phyloP scores from a whole-genome alignment of 2,329 filamentous ascomycete species.

The Cordyceps javanica region DNA sequence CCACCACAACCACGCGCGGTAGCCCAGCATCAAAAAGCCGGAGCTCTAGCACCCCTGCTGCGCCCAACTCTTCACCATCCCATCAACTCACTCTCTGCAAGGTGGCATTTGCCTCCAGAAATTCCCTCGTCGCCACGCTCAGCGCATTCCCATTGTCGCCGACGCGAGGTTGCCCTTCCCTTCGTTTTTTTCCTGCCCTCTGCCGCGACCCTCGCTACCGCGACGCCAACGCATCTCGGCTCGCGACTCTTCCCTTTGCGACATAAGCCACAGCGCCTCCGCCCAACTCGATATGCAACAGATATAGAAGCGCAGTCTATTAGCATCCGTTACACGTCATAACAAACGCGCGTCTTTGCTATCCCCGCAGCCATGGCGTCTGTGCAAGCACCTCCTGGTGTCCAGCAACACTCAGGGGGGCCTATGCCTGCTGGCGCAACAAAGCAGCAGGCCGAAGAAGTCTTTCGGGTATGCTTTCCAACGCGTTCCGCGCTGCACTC shows the following conservation, averaged over 20 bases:
- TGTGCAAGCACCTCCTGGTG: slow-evolving; percentile 64
- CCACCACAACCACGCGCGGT: slow-evolving; percentile 7
- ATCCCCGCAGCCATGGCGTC: slow-evolving; percentile 62
- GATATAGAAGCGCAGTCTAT: slow-evolving; percentile 23
- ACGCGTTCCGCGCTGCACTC: slow-evolving; percentile 7
- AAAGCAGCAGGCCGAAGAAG: slow-evolving; percentile 71
- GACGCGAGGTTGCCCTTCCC: slow-evolving; percentile 10
- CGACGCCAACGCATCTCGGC: slow-evolving; percentile 1
- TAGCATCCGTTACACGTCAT: slow-evolving; percentile 21
- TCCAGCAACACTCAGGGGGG: slow-evolving; percentile 60
- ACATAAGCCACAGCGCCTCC: slow-evolving; percentile 17
- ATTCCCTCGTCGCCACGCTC: slow-evolving; percentile 1
- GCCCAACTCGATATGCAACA: slow-evolving; percentile 33
- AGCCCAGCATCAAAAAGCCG: slow-evolving; percentile 14
- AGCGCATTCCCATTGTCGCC: slow-evolving; percentile 1
- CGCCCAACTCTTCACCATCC: slow-evolving; percentile 8
- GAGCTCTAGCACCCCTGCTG: slow-evolving; percentile 7
- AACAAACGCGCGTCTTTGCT: slow-evolving; percentile 19
- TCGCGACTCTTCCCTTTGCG: slow-evolving; percentile 14
- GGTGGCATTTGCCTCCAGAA: slow-evolving; percentile 8
- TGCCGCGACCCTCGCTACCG: slow-evolving; percentile 1
- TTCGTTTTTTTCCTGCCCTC: slow-evolving; percentile 14
- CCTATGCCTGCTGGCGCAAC: slow-evolving; percentile 62
- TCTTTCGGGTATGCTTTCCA: slow-evolving; percentile 51
- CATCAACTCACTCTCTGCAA: slow-evolving; percentile 3